A percentile compares a stretch with the other conserved stretches of the same genome.
Evolutionary conservation across 495 filamentous ascomycete species (phyloP).

Genomic region (Bacidia rubella): DNA sequence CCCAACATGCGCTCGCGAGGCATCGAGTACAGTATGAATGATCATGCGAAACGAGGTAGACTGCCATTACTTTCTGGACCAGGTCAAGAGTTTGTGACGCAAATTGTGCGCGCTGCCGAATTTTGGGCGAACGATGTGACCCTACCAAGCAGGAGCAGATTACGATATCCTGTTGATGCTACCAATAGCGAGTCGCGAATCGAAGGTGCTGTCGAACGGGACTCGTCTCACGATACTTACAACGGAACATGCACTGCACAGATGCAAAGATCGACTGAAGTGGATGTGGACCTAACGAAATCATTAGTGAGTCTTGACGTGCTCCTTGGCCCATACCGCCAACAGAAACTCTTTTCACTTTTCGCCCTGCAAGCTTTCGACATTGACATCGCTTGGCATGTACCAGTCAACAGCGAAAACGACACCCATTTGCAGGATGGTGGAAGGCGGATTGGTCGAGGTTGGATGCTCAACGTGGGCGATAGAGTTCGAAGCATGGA

Average conservation of each 20-base stretch:
- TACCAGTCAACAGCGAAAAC: not conserved
- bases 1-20: constrained; percentile 11
- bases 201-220: constrained; percentile 37
- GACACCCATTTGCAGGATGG: not conserved
- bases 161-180: constrained; percentile 31
- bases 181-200: constrained; percentile 27
- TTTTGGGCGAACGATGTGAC: constrained; percentile 35
- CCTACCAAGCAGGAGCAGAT: constrained; percentile 32
- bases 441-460: constrained; percentile 26
- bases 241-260: constrained; percentile 26
- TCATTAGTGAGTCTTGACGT: constrained; percentile 29
- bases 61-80: constrained; percentile 22
- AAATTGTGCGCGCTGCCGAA: constrained; percentile 33
- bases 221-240: constrained; percentile 39
- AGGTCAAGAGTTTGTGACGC: constrained; percentile 33
- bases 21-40: not conserved
- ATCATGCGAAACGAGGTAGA: not conserved
- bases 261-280: constrained; percentile 23
- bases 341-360: constrained; percentile 31
- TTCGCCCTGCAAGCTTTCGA: constrained; percentile 27
- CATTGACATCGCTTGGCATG: constrained; percentile 33
- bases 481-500: constrained; percentile 36
- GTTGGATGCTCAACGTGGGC: constrained; percentile 47
- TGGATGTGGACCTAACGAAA: constrained; percentile 20
- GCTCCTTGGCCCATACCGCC: constrained; percentile 36